Percentiles rank a stretch among this genome's conserved stretches.
phyloP scores from a whole-genome alignment of 2,329 filamentous ascomycete genomes.

The Phyllosticta capitalensis region DNA sequence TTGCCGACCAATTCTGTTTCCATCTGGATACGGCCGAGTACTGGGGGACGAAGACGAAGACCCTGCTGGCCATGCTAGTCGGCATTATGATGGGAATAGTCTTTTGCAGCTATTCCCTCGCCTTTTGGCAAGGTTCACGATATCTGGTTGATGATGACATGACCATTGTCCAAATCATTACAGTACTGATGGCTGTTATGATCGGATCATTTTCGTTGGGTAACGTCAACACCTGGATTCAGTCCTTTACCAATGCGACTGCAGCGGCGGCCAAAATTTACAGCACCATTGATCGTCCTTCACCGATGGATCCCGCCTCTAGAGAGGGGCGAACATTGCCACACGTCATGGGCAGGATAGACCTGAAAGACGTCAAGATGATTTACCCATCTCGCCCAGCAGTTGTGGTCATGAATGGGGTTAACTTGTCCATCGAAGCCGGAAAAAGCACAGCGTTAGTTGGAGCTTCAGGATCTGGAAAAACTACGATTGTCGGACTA shows the following conservation, averaged over 20 bases:
- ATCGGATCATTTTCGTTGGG: conserved; percentile 88
- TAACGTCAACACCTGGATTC: conserved; percentile 9
- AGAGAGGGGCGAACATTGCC: conserved; percentile 60
- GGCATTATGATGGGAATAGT: conserved; percentile 74
- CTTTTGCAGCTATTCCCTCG: conserved; percentile 55
- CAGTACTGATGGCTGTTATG: conserved; percentile 82
- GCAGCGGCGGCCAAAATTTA: conserved; percentile 80
- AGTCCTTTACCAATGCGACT: conserved; percentile 15
- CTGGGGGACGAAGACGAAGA: conserved; percentile 68
- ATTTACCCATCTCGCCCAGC: conserved; percentile 88
- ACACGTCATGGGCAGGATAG: conserved; percentile 61
- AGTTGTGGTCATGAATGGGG: conserved; percentile 74
- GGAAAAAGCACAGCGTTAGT: conserved; percentile 86
- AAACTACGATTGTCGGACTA: conserved; percentile 81
- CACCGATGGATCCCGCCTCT: conserved; percentile 67
- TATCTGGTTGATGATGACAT: conserved; percentile 36
- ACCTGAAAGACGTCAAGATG: conserved; percentile 70
- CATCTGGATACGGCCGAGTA: conserved; percentile 65
- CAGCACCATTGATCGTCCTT: conserved; percentile 80
- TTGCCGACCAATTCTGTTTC: conserved; percentile 75
- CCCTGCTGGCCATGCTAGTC: conserved; percentile 66
- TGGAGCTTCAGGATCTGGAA: conserved; percentile 82
- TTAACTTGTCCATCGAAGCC: conserved; percentile 67
- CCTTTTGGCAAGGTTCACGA: conserved; percentile 16
- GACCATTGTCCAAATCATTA: conserved; percentile 62